A percentile compares a stretch with the other conserved stretches of the same genome.
phyloP scores from a whole-genome alignment of 164 flowering plant species.

The Aristolochia californica region DNA sequence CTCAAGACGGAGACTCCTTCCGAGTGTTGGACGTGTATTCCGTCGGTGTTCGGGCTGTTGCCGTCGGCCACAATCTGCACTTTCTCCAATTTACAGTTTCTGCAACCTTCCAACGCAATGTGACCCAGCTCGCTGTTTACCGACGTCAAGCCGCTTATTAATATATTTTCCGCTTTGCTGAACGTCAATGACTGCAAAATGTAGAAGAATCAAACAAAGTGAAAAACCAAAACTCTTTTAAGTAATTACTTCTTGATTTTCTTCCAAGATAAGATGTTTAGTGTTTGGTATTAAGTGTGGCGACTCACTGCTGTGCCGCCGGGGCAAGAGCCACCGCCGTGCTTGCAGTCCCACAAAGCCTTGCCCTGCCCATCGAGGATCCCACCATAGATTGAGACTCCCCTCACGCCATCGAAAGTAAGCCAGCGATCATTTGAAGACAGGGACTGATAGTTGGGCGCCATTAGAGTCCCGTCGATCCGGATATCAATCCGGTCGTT shows the following conservation, averaged over 20 bases:
- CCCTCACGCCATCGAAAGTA: slow-evolving; percentile 11
- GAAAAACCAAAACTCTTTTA: too few species aligned
- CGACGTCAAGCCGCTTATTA: slow-evolving; percentile 20
- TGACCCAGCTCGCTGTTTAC: slow-evolving; percentile 20
- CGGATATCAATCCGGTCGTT: slow-evolving; percentile 5
- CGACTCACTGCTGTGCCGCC: slow-evolving; percentile 19
- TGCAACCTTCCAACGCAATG: slow-evolving; percentile 15
- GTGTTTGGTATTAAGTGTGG: too few species aligned
- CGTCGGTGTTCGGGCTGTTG: slow-evolving; percentile 28
- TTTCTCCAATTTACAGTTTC: slow-evolving; percentile 8
- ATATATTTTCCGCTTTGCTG: slow-evolving; percentile 7
- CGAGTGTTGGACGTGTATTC: slow-evolving; percentile 20
- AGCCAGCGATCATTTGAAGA: slow-evolving; percentile 14
- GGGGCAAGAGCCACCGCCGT: slow-evolving; percentile 9
- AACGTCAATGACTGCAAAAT: slow-evolving; percentile 14
- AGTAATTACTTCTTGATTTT: too few species aligned
- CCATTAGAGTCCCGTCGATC: slow-evolving; percentile 20
- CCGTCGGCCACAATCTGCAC: slow-evolving; percentile 16
- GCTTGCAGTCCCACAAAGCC: slow-evolving; percentile 18
- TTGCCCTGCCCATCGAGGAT: slow-evolving; percentile 14
- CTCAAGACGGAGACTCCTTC: slow-evolving; percentile 11
- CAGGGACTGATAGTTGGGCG: slow-evolving; percentile 10
- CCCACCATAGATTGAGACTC: slow-evolving; percentile 16
- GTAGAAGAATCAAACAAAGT: too few species aligned
- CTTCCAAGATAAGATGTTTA: too few species aligned